A percentile compares a stretch with the other conserved stretches of the same genome.
Conservation (phyloP, 2,329 filamentous ascomycete species). For the Acrocalymma vagum region DNA sequence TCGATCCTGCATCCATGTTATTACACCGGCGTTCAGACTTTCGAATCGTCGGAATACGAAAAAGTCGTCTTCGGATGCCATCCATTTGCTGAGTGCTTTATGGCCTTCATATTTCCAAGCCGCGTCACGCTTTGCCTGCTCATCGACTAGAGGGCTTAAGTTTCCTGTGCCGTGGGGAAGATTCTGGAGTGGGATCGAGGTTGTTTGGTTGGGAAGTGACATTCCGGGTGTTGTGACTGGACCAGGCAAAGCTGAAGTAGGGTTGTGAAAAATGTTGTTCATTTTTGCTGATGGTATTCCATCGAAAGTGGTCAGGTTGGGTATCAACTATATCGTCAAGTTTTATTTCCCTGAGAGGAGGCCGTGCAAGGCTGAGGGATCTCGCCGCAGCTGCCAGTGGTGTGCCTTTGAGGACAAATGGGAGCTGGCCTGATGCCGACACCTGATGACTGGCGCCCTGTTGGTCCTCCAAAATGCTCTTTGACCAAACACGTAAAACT, state of each 20-base stretch:
- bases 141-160: not conserved
- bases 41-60: slow-evolving; percentile 38
- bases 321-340: too few relatives aligned
- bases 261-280: too few relatives aligned
- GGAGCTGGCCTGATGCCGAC: too few relatives aligned
- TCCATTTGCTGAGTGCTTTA: slow-evolving; percentile 30
- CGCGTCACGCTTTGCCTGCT: not conserved
- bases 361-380: too few relatives aligned
- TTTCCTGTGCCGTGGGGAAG: not conserved
- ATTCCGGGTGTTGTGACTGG: slow-evolving; percentile 4
- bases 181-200: slow-evolving; percentile 1
- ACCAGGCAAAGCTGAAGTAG: slow-evolving; percentile 4
- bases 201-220: not conserved
- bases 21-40: slow-evolving; percentile 29
- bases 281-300: too few relatives aligned
- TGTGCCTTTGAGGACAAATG: too few relatives aligned
- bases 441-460: too few relatives aligned
- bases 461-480: too few relatives aligned
- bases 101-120: slow-evolving; percentile 39
- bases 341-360: too few relatives aligned
- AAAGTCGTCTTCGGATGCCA: slow-evolving; percentile 41
- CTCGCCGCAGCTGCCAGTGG: too few relatives aligned
- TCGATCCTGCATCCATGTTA: slow-evolving; percentile 33
- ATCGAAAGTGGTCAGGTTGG: too few relatives aligned
- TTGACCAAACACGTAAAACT: too few relatives aligned